A percentile compares a stretch with the other conserved stretches of the same genome.
phyloP scores from a whole-genome alignment of 768 basidiomycete species.

The Naganishia friedmannii region DNA sequence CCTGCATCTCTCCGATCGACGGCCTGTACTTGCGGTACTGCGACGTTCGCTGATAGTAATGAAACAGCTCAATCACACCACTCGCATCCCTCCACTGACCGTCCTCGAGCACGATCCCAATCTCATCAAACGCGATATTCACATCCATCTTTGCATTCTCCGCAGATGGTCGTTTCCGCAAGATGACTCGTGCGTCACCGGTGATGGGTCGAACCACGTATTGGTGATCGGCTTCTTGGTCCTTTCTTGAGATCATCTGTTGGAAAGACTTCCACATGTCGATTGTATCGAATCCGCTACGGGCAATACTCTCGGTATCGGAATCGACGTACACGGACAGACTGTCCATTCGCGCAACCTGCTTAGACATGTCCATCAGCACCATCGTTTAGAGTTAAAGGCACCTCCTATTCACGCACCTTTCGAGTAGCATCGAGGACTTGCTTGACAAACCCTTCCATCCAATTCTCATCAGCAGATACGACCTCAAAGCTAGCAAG shows the following conservation, averaged over 20 bases:
- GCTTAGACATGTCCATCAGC: slow-evolving; percentile 13
- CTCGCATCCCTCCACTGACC: slow-evolving; percentile 92
- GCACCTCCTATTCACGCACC: slow-evolving; percentile 53
- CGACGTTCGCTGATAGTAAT: slow-evolving; percentile 73
- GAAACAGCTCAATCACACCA: slow-evolving; percentile 91
- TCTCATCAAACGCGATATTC: slow-evolving; percentile 83
- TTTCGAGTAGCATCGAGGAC: slow-evolving; percentile 82
- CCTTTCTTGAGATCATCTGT: slow-evolving; percentile 64
- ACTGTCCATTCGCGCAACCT: slow-evolving; percentile 82
- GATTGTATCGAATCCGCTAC: slow-evolving; percentile 58
- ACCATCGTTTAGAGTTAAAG: not conserved
- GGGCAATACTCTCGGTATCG: slow-evolving; percentile 71
- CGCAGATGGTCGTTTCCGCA: slow-evolving; percentile 74
- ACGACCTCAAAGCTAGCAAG: slow-evolving; percentile 80
- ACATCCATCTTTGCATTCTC: slow-evolving; percentile 81
- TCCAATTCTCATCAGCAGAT: slow-evolving; percentile 84
- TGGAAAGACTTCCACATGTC: slow-evolving; percentile 72
- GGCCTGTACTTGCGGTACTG: slow-evolving; percentile 84
- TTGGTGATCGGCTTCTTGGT: slow-evolving; percentile 64
- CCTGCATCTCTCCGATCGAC: slow-evolving; percentile 59
- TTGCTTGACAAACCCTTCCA: slow-evolving; percentile 86
- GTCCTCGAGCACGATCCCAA: slow-evolving; percentile 84
- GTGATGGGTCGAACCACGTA: slow-evolving; percentile 94
- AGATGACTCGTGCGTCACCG: slow-evolving; percentile 82
- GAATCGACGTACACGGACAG: slow-evolving; percentile 94